Conservation (phyloP, 345 rosid species). For the Gossypium australe region DNA sequence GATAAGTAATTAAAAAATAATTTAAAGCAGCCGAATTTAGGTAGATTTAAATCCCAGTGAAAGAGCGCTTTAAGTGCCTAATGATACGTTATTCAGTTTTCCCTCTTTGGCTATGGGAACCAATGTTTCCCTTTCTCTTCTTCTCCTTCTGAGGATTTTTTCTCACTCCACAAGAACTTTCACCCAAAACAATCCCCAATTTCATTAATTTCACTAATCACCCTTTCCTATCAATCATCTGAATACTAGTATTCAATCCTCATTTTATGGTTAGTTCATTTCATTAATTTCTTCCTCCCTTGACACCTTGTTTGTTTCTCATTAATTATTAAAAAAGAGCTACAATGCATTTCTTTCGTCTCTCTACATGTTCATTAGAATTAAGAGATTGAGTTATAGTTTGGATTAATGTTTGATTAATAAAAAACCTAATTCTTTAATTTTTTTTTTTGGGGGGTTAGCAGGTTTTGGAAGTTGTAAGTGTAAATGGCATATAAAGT, state of each 20-base stretch:
- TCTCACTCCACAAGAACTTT: constrained; percentile 6
- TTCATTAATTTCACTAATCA: background rate
- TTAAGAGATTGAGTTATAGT: too few relatives aligned
- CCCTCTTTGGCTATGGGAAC: constrained; percentile 2
- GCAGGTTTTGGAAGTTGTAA: constrained; percentile 4
- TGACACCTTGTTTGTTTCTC: background rate
- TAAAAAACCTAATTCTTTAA: background rate
- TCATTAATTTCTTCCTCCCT: background rate
- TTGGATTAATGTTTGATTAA: background rate
- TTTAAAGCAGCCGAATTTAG: constrained; percentile 17
- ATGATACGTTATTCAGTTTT: constrained; percentile 27
- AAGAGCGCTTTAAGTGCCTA: constrained; percentile 37
- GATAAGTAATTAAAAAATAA: background rate
- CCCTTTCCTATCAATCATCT: too few relatives aligned
- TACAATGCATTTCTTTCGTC: background rate
- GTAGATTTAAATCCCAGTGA: constrained; percentile 15
- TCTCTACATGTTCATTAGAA: background rate
- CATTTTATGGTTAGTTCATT: constrained; percentile 21
- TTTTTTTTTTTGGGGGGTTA: background rate
- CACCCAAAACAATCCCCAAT: background rate
- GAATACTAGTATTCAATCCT: background rate
- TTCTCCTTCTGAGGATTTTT: constrained; percentile 1
- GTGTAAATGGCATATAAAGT: constrained; percentile 54
- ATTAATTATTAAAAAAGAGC: background rate
- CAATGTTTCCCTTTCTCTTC: constrained; percentile 1